Evolutionary conservation across 306 rosid genomes (phyloP), one percentile per base, ranked within the genome.

Genomic region (Fagus sylvatica): DNA sequence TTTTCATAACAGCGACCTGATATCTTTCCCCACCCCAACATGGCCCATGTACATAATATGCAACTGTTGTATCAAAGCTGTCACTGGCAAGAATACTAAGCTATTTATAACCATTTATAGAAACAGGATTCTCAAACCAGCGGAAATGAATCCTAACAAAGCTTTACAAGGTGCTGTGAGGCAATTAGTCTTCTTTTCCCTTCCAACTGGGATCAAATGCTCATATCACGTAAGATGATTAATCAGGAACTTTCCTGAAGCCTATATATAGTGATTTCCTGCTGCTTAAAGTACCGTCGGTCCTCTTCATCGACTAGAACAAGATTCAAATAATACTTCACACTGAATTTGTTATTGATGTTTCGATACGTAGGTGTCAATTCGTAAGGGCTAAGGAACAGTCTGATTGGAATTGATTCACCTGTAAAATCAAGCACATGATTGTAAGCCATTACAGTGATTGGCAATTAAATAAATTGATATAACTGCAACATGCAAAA

Each of bases 201-300:
- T 48, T 75, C 60, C 37, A 66, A 60, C 39, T 34, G 79, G 65
- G 42, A 78, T 73, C 80, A 65, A 71, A 71, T 41, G 42, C 57
- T 22, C 82, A 75, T 71, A 72, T 64, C 56, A 49, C 28, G 71
- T 51, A 49, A 41, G 79, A 76, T 19, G 74, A 69, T 76, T 32
- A 69, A 46, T 95, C 90, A 90, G 37, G 91, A 83, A 46, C 86
- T 79, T 74, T 95, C 98, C 75, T 89, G 86, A 68, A 90, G 91
- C 97, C 98, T 93, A 48, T 92, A 95, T 82, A 95, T 89, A 4
- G 98, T 93, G 96, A 91, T 88, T 81, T 91, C 99, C 87, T 96
- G 99, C 93, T 96, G 99, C 90, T 96, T 93, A 79, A 96, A 96
- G 48, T 96, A 96, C 69, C 99, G 99, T 7, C 99, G 84, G 84